Evolutionary conservation across 331 rosid genomes (phyloP).

Genomic region (Dryas integrifolia): DNA sequence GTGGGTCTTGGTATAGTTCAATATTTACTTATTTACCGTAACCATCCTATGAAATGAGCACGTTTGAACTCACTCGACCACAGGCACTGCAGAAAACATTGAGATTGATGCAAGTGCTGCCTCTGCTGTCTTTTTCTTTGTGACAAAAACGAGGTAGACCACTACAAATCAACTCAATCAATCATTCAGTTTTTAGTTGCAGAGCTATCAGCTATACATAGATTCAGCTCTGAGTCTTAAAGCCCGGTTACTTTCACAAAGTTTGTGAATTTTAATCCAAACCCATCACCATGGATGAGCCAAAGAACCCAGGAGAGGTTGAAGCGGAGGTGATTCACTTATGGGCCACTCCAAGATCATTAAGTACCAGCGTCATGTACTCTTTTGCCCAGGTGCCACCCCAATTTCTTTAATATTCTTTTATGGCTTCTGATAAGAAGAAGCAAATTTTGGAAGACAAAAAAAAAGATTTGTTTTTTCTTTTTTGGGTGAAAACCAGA

Average conservation of each 20-base stretch:
- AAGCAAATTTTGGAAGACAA: not conserved
- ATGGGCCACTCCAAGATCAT: slow-evolving; percentile 81
- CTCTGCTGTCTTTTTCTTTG: not conserved
- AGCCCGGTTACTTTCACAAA: not conserved
- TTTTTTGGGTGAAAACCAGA: not conserved
- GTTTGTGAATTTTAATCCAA: not conserved
- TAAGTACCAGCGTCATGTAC: slow-evolving; percentile 73
- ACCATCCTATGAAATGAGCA: not conserved
- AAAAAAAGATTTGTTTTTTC: not conserved
- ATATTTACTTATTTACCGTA: too few species aligned
- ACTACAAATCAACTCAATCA: not conserved
- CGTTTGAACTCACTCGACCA: not conserved
- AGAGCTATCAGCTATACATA: not conserved
- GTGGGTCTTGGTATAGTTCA: not conserved
- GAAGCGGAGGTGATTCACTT: slow-evolving; percentile 65
- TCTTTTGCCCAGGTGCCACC: slow-evolving; percentile 70
- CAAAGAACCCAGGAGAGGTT: slow-evolving; percentile 27
- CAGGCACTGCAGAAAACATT: not conserved
- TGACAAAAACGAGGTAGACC: not conserved
- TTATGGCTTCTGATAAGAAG: slow-evolving; percentile 20
- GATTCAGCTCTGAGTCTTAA: not conserved
- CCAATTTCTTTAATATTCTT: not conserved
- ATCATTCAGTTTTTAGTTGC: not conserved
- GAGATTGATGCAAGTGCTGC: slow-evolving; percentile 3
- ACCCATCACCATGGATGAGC: slow-evolving; percentile 40